Percentiles rank a stretch among this genome's conserved stretches.
Conservation (phyloP, 768 basidiomycete species). For the Lentinula lateritia region DNA sequence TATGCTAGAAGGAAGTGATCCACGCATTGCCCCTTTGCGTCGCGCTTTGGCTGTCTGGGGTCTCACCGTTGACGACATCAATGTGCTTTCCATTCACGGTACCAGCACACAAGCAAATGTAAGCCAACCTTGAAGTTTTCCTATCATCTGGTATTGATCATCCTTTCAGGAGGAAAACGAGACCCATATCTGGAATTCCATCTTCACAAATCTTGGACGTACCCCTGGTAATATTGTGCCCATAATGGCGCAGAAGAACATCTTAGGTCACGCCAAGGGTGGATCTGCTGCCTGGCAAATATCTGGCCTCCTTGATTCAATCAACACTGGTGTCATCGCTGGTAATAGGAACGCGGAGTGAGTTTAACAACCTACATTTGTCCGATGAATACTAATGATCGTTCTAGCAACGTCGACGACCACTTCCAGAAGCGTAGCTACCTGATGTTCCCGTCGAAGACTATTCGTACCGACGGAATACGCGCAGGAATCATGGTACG, state of each 20-base stretch:
- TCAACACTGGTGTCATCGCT: constrained; percentile 83
- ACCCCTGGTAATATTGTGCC: constrained; percentile 96
- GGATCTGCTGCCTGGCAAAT: constrained; percentile 99
- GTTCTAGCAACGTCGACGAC: constrained; percentile 81
- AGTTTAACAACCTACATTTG: constrained; percentile 25
- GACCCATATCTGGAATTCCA: constrained; percentile 93
- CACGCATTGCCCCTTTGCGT: constrained; percentile 84
- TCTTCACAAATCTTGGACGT: constrained; percentile 84
- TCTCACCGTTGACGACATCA: constrained; percentile 87
- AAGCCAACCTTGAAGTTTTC: constrained; percentile 16
- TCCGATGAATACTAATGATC: background rate
- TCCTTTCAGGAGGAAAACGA: constrained; percentile 85
- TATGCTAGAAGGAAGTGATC: constrained; percentile 87
- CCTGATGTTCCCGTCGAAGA: constrained; percentile 96
- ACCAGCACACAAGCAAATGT: constrained; percentile 84
- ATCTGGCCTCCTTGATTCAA: constrained; percentile 83
- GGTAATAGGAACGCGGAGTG: constrained; percentile 96
- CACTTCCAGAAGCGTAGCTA: constrained; percentile 84
- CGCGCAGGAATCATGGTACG: constrained; percentile 81
- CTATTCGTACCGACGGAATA: constrained; percentile 92
- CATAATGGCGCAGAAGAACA: constrained; percentile 94
- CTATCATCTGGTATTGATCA: background rate
- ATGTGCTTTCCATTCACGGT: constrained; percentile 84
- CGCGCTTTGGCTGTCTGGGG: constrained; percentile 98
- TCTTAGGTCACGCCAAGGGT: constrained; percentile 97